phyloP scores from a whole-genome alignment of 805 yeast species.

The Ogataea parapolymorpha region DNA sequence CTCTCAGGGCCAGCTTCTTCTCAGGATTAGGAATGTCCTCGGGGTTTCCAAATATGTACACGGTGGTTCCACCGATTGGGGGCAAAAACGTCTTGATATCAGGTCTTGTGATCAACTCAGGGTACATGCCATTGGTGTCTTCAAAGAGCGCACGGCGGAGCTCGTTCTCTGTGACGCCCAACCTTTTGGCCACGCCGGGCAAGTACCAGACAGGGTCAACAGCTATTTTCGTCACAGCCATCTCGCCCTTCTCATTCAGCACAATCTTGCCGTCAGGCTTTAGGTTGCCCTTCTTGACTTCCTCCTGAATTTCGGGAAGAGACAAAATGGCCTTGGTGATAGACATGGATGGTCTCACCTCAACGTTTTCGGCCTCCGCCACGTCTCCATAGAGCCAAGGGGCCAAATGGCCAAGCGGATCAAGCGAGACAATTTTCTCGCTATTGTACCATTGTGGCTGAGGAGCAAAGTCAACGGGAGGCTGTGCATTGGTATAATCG shows the following conservation, averaged over 20 bases:
- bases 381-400: slow-evolving; percentile 54
- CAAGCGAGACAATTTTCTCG: slow-evolving; percentile 60
- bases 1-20: slow-evolving; percentile 52
- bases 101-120: slow-evolving; percentile 64
- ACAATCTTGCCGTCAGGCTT: slow-evolving; percentile 60
- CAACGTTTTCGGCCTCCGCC: slow-evolving; percentile 45
- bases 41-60: slow-evolving; percentile 63
- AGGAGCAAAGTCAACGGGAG: slow-evolving; percentile 53
- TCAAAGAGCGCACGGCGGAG: slow-evolving; percentile 60
- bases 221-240: slow-evolving; percentile 61
- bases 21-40: slow-evolving; percentile 48
- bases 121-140: slow-evolving; percentile 70
- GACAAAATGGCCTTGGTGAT: slow-evolving; percentile 66
- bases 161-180: slow-evolving; percentile 52
- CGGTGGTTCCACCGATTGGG: slow-evolving; percentile 68
- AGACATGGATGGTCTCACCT: slow-evolving; percentile 62
- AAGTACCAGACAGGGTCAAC: slow-evolving; percentile 71
- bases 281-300: slow-evolving; percentile 50
- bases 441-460: slow-evolving; percentile 54
- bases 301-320: slow-evolving; percentile 54
- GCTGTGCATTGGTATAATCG: slow-evolving; percentile 61
- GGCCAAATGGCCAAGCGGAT: slow-evolving; percentile 64
- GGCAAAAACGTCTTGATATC: slow-evolving; percentile 64
- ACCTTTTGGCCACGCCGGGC: slow-evolving; percentile 66
- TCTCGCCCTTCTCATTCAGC: slow-evolving; percentile 55